Evolutionary conservation across 2,329 filamentous ascomycete species (phyloP), one percentile per base, ranked within the genome.

Genomic region (Aureobasidium sp.): DNA sequence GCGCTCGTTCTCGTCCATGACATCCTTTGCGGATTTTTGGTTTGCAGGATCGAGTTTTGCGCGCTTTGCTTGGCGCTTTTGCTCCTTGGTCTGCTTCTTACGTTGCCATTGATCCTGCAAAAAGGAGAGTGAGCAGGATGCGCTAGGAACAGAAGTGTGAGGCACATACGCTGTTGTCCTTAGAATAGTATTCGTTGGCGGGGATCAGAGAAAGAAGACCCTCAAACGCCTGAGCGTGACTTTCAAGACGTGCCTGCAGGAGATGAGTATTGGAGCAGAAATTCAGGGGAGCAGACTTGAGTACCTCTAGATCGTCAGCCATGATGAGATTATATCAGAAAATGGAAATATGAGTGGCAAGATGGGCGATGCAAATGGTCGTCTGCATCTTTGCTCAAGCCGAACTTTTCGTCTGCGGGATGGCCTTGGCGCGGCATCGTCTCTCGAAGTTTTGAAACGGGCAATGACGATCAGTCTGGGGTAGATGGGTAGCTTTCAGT

Each of bases 1-100:
- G 69, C 77, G 77, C 59, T 83, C 83, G 61, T 89, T 91, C 67
- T 96, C 92, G 67, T 95, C 91, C 85, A 96, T 88, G 64, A 97
- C 86, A 74, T 97, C 92, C 74, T 96, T 93, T 64, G 91, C 93
- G 66, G 86, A 94, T 79, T 95, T 94, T 66, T 88, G 86, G 70
- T 91, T 91, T 67, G 93, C 90, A 30, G 94, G 92, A 70, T 97
- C 90, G 42, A 97, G 83, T 77, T 97, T 97, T 63, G 89, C 90
- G 71, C 87, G 84, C 77, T 91, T 91, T 61, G 91, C 89, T 67
- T 88, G 86, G 65, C 86, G 85, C 63, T 90, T 90, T 75, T 96
- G 84, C 74, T 91, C 89, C 73, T 96, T 96, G 55, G 91, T 93
- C 77, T 97, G 92, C 79, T 97, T 97, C 78, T 94, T 96, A 72